phyloP scores from a whole-genome alignment of 2,329 filamentous ascomycete genomes.

The Monilinia fructicola region DNA sequence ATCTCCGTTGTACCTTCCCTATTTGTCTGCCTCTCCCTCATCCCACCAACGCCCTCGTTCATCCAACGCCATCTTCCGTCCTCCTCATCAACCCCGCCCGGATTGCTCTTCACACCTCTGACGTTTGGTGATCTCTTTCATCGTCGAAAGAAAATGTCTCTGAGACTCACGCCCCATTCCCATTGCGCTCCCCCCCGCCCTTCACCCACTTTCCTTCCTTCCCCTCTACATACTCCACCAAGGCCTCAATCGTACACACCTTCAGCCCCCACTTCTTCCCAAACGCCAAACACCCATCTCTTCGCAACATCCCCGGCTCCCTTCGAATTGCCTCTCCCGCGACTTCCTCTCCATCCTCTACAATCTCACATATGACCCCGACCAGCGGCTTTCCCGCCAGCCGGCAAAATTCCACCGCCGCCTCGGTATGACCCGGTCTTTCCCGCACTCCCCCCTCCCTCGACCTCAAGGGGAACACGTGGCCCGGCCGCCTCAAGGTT shows the following conservation, averaged over 20 bases:
- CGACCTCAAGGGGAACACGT: conserved; percentile 83
- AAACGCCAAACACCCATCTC: conserved; percentile 85
- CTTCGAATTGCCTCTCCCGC: conserved; percentile 63
- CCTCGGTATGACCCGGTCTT: conserved; percentile 87
- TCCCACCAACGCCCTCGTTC: no score
- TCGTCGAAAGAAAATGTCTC: not conserved
- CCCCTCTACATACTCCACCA: conserved; percentile 62
- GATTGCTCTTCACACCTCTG: not conserved
- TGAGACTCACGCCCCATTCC: not conserved
- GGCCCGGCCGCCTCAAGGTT: conserved; percentile 78
- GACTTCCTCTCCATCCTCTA: conserved; percentile 78
- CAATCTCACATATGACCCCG: conserved; percentile 85
- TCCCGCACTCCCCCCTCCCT: conserved; percentile 76
- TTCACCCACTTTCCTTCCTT: conserved; percentile 38
- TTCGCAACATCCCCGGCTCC: conserved; percentile 84
- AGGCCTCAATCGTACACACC: conserved; percentile 92
- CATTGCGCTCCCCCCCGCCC: conserved; percentile 27
- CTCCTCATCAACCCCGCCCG: not conserved
- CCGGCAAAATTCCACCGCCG: conserved; percentile 84
- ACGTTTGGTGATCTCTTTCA: not conserved
- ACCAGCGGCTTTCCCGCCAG: conserved; percentile 76
- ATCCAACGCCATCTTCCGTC: not conserved
- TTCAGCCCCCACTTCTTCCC: conserved; percentile 84
- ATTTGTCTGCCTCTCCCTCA: not conserved
- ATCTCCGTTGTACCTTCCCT: not conserved